Conservation (phyloP, 129 eudicot genomes). For the Silybum marianum region DNA sequence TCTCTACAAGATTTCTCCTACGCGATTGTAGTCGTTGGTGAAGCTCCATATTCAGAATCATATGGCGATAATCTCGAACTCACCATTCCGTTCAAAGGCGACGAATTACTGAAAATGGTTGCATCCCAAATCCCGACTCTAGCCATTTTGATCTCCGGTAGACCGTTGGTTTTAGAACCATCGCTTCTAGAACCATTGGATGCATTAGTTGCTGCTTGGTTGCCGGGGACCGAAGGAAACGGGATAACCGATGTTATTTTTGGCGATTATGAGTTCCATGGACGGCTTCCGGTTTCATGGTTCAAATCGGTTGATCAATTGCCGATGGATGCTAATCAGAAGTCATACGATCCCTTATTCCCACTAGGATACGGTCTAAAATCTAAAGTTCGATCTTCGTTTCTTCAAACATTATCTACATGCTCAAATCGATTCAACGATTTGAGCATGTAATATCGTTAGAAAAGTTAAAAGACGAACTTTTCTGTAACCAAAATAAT, state of each 20-base stretch:
- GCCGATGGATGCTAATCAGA: constrained; percentile 50
- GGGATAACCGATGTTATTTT: constrained; percentile 75
- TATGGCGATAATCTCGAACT: constrained; percentile 71
- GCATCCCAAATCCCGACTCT: constrained; percentile 69
- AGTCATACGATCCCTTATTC: constrained; percentile 61
- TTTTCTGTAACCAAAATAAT: no score
- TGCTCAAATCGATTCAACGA: background rate
- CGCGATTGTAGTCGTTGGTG: constrained; percentile 83
- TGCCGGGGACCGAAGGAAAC: constrained; percentile 83
- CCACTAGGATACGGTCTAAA: constrained; percentile 75
- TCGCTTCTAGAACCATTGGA: constrained; percentile 53
- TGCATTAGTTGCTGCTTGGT: constrained; percentile 80
- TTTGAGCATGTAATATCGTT: background rate
- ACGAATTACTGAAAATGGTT: constrained; percentile 49
- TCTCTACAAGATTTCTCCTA: constrained; percentile 50
- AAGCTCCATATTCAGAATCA: constrained; percentile 78
- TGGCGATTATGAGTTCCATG: constrained; percentile 78
- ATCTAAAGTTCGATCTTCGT: constrained; percentile 18
- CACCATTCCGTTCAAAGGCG: constrained; percentile 65
- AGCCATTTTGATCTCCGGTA: constrained; percentile 68
- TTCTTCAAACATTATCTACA: background rate
- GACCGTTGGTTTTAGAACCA: constrained; percentile 70
- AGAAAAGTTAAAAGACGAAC: no score
- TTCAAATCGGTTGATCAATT: constrained; percentile 63
- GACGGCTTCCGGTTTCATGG: constrained; percentile 83